phyloP scores from a whole-genome alignment of 2,329 filamentous ascomycete genomes.

The Aureobasidium sp. region DNA sequence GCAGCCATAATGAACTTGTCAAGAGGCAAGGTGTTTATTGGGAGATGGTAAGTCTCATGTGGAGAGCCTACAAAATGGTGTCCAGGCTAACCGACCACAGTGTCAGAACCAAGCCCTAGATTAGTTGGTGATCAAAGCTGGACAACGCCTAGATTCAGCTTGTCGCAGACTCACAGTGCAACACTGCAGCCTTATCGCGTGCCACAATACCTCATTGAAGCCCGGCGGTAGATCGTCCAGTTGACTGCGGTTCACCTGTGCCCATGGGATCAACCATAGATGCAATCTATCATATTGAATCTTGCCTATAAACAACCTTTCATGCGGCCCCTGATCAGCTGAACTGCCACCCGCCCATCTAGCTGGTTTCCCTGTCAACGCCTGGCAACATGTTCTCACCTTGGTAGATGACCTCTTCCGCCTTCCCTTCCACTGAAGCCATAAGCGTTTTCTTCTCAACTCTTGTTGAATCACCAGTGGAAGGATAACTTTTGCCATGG shows the following conservation, averaged over 20 bases:
- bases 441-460: too few relatives aligned
- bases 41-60: background rate
- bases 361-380: background rate
- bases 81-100: background rate
- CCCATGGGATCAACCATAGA: background rate
- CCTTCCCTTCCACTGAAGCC: too few relatives aligned
- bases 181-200: background rate
- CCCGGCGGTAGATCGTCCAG: background rate
- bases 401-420: too few relatives aligned
- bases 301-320: background rate
- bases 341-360: background rate
- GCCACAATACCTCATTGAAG: background rate
- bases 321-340: background rate
- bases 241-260: background rate
- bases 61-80: too few relatives aligned
- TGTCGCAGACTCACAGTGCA: too few relatives aligned
- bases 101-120: background rate
- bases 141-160: too few relatives aligned
- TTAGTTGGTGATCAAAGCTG: background rate
- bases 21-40: slow-evolving; percentile 22
- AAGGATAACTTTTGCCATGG: too few relatives aligned
- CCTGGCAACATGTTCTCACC: too few relatives aligned
- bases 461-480: too few relatives aligned
- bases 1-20: slow-evolving; percentile 41
- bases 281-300: background rate